These are phyloP conservation scores for Citrus unshiu DNA, from an alignment of 345 rosid species.

Conservation along the genomic window DNA sequence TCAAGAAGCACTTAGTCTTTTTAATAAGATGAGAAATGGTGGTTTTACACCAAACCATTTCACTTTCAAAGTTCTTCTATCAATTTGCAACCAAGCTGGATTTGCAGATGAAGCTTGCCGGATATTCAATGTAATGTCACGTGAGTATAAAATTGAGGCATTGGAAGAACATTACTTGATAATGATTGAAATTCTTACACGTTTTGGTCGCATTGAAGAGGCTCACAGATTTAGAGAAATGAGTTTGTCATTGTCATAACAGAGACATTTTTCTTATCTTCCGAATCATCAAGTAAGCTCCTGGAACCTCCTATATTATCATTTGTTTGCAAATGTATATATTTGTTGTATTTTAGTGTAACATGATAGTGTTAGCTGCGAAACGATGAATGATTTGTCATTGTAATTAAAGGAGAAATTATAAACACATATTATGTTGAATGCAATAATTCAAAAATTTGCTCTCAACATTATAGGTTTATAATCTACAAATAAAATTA, in stretches of 20 bases:
- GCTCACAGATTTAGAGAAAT: constrained; percentile 38
- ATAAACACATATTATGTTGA: neutral
- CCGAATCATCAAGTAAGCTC: neutral
- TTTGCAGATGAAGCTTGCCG: constrained; percentile 58
- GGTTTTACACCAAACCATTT: constrained; percentile 61
- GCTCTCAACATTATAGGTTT: too few relatives aligned
- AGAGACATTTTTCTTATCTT: neutral
- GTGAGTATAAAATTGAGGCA: constrained; percentile 38
- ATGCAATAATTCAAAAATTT: neutral
- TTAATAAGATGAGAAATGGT: constrained; percentile 50
- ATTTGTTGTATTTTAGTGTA: neutral
- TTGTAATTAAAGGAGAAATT: neutral
- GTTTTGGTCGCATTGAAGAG: constrained; percentile 35
- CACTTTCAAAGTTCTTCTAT: constrained; percentile 60
- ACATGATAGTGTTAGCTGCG: neutral
- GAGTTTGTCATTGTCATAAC: constrained; percentile 23
- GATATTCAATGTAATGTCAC: constrained; percentile 49
- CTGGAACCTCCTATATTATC: neutral
- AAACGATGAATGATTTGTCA: neutral
- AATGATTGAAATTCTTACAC: constrained; percentile 40
- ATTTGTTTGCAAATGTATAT: neutral
- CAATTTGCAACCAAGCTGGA: constrained; percentile 71
- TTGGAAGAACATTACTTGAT: constrained; percentile 42
- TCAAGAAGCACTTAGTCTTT: constrained; percentile 50
- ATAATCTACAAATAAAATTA: too few relatives aligned